Evolutionary conservation across 1,284 basidiomycete genomes (phyloP).

Genomic region (Naganishia albida): DNA sequence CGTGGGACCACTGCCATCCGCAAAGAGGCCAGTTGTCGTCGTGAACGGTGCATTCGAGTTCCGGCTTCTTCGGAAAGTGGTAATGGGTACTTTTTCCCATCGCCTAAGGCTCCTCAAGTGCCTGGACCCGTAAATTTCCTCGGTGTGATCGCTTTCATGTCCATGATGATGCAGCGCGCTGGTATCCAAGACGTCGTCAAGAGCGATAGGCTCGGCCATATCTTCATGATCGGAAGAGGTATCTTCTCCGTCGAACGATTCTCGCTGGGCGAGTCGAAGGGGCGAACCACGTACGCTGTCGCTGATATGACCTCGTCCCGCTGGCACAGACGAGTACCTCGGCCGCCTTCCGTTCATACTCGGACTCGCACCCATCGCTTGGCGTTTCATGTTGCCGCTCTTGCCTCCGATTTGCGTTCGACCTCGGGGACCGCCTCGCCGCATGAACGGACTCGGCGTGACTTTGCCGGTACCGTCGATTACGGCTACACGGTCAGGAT

Average conservation of each 20-base stretch:
- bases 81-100: slow-evolving; percentile 36
- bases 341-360: slow-evolving; percentile 25
- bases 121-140: slow-evolving; percentile 23
- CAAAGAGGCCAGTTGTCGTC: slow-evolving; percentile 19
- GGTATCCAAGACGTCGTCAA: slow-evolving; percentile 34
- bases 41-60: slow-evolving; percentile 27
- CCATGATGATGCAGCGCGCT: slow-evolving; percentile 32
- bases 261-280: slow-evolving; percentile 19
- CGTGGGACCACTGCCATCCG: slow-evolving; percentile 9
- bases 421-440: slow-evolving; percentile 18
- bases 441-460: slow-evolving; percentile 34
- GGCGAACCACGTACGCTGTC: slow-evolving; percentile 29
- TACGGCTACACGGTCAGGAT: slow-evolving; percentile 31
- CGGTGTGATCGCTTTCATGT: slow-evolving; percentile 31
- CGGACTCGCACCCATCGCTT: slow-evolving; percentile 23
- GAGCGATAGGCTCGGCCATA: slow-evolving; percentile 30
- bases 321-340: slow-evolving; percentile 33
- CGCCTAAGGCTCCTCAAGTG: slow-evolving; percentile 32
- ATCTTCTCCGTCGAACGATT: slow-evolving; percentile 33
- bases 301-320: slow-evolving; percentile 22
- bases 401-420: slow-evolving; percentile 19
- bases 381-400: slow-evolving; percentile 20
- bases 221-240: slow-evolving; percentile 34
- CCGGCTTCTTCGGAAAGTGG: slow-evolving; percentile 33
- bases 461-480: slow-evolving; percentile 34